Evolutionary conservation across 768 basidiomycete species (phyloP).

Genomic region (Leucosporidium scottii): DNA sequence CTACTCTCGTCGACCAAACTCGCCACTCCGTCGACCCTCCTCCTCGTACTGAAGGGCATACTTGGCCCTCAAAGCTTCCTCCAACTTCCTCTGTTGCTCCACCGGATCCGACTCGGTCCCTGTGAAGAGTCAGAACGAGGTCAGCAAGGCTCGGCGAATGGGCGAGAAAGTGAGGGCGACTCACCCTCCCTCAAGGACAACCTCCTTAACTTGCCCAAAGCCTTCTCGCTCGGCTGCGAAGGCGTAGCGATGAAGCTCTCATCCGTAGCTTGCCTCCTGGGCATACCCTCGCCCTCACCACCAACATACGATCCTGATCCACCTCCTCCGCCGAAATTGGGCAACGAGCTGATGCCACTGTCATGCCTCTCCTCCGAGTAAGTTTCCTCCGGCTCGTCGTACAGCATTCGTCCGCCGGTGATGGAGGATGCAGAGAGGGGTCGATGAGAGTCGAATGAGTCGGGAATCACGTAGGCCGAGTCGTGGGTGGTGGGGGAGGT

Average conservation of each 20-base stretch:
- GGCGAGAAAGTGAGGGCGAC: background rate
- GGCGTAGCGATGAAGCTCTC: conserved; percentile 9
- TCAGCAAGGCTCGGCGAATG: background rate
- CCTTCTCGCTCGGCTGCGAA: conserved; percentile 16
- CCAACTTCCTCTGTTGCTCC: conserved; percentile 7
- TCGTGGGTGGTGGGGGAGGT: no score
- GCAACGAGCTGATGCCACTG: no score
- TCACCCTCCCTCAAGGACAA: conserved; percentile 6
- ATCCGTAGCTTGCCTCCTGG: background rate
- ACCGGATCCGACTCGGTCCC: background rate
- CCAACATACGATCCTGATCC: background rate
- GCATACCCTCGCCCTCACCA: background rate
- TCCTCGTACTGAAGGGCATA: conserved; percentile 13
- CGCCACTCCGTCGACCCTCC: background rate
- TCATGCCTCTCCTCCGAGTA: no score
- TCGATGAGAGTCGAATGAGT: no score
- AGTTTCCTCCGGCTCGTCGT: no score
- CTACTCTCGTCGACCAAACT: no score
- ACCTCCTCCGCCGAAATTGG: no score
- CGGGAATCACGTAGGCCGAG: no score
- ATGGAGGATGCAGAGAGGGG: no score
- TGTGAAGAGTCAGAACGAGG: background rate
- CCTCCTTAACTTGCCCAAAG: conserved; percentile 28
- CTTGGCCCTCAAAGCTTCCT: conserved; percentile 20
- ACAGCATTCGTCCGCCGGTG: no score